Base-by-base conservation (phyloP, 306 rosid genomes). In the Acacia confusa region DNA sequence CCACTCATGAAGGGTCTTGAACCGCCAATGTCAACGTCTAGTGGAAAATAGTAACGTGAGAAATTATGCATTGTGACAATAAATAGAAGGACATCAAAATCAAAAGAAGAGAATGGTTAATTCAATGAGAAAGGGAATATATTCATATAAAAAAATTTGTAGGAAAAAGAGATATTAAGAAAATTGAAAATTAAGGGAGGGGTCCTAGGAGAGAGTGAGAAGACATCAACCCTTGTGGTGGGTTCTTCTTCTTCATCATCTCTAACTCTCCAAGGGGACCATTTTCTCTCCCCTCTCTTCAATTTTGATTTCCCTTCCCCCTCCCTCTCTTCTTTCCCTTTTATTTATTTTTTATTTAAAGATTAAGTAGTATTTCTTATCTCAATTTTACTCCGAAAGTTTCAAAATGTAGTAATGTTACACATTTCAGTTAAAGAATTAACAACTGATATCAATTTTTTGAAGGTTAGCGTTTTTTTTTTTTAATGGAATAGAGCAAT, bases 211-310 rank as follows among this genome's bases (percentile, higher is more conserved):
- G 58, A 48, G 20, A 50, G 70, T 30, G 53, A 61, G 81, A 45
- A 78, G 1, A 70, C 77, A 45, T 68, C 63, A 68, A 17, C 43
- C 43, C 71, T 22, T 2, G 74, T 74, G 72, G 64, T 52, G 44
- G 72, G 72, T 16, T 79, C 78, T 36, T 32, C n/a, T 2, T 40
- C 50, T 40, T 50, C 16, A 47, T 22, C 64, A 47, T 17, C n/a
- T 4, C 57, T 50, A 20, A 47, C 20, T 12, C 20, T 45, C 22
- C 1, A 1, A 5, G 78, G 82, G 89, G 82, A 84, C 85, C 87
- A 78, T 71, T 65, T 4, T 64, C 16, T 64, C 28, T 20, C 43
- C 43, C 78, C 45, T 44, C 38, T 28, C 68, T 67, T 77, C 30
- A 22, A 57, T 57, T 22, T 20, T n/a, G 30, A 57, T 57, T 57